Percentiles rank a stretch among this genome's conserved stretches.
phyloP scores from a whole-genome alignment of 441 rosid genomes.

The Pelargonium myrrhifolium region DNA sequence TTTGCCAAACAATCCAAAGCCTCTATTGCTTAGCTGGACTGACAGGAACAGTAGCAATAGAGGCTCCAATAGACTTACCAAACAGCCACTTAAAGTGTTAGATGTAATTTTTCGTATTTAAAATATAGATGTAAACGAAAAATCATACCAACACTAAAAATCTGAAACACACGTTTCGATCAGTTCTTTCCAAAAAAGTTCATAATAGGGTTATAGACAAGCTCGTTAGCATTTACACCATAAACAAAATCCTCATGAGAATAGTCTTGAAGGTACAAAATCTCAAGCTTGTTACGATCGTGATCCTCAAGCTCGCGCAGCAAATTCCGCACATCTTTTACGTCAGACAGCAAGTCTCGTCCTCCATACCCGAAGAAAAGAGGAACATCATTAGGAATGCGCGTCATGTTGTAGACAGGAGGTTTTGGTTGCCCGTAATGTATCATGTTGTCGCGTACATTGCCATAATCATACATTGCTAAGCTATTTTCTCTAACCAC shows the following conservation, averaged over 20 bases:
- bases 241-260: conserved; percentile 33
- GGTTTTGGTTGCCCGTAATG: conserved; percentile 40
- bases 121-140: too few species aligned
- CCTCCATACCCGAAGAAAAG: conserved; percentile 31
- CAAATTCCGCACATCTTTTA: conserved; percentile 24
- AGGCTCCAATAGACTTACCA: too few species aligned
- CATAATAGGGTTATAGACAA: conserved; percentile 28
- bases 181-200: conserved; percentile 20
- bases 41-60: too few species aligned
- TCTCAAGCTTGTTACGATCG: conserved; percentile 22
- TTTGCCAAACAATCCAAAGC: too few species aligned
- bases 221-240: conserved; percentile 21
- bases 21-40: too few species aligned
- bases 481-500: conserved; percentile 38
- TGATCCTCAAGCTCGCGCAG: conserved; percentile 26
- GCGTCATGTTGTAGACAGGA: conserved; percentile 33
- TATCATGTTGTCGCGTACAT: conserved; percentile 33
- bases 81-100: too few species aligned
- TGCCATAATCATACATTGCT: conserved; percentile 40
- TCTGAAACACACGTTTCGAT: background rate
- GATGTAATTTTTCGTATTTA: too few species aligned
- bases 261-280: conserved; percentile 19
- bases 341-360: conserved; percentile 27
- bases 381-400: conserved; percentile 27
- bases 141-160: too few species aligned